These are phyloP conservation scores for Trichophyton rubrum DNA, from an alignment of 2,329 filamentous ascomycete genomes.

Conservation along the genomic window DNA sequence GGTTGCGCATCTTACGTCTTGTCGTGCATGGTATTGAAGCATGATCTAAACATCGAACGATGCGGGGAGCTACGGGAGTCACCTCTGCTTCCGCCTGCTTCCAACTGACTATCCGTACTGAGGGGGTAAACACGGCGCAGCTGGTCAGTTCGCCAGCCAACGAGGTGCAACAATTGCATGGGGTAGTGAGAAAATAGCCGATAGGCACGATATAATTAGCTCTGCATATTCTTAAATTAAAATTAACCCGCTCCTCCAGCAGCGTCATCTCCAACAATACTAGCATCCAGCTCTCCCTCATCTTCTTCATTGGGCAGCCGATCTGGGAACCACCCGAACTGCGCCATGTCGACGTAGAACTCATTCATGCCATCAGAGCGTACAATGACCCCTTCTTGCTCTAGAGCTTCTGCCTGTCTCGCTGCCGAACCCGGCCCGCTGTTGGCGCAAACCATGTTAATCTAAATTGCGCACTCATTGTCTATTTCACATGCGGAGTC, in stretches of 20 bases:
- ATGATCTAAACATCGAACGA: background rate
- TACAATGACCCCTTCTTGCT: slow-evolving; percentile 32
- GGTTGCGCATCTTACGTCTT: background rate
- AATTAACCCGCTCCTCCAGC: background rate
- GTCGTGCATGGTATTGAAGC: background rate
- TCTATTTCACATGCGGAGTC: background rate
- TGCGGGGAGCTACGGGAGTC: background rate
- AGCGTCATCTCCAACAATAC: background rate
- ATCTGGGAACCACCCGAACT: slow-evolving; percentile 40
- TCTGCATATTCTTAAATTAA: no score
- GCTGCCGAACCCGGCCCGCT: slow-evolving; percentile 32
- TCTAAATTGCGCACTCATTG: no score
- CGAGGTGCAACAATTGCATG: no score
- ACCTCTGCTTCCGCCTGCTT: background rate
- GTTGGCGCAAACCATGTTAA: background rate
- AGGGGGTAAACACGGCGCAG: background rate
- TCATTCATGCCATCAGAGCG: slow-evolving; percentile 33
- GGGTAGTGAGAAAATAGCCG: no score
- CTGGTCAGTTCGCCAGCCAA: no score
- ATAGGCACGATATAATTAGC: no score
- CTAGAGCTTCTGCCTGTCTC: slow-evolving; percentile 31
- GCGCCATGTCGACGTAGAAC: slow-evolving; percentile 30
- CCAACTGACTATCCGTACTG: background rate
- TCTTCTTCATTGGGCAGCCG: slow-evolving; percentile 36
- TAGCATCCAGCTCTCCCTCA: slow-evolving; percentile 7